Conservation (phyloP, 2,329 filamentous ascomycete genomes). For the Fusarium sp. region DNA sequence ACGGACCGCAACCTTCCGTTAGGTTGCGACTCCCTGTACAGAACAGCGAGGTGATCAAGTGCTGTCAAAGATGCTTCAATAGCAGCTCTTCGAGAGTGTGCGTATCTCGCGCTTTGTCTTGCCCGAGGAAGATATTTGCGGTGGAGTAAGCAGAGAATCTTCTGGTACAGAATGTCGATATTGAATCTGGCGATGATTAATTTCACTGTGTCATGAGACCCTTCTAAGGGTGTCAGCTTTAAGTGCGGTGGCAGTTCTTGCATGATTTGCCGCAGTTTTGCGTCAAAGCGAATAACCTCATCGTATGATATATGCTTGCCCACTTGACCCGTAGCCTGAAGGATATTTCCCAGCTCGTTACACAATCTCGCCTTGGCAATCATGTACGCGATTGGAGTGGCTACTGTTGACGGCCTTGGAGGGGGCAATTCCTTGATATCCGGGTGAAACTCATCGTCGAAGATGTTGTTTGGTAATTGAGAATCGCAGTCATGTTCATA, state of each 20-base stretch:
- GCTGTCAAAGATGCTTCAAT: slow-evolving; percentile 89
- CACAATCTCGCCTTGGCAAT: slow-evolving; percentile 77
- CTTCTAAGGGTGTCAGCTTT: slow-evolving; percentile 78
- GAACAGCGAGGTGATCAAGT: slow-evolving; percentile 78
- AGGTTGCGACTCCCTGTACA: slow-evolving; percentile 79
- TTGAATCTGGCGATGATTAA: slow-evolving; percentile 87
- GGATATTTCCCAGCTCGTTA: slow-evolving; percentile 75
- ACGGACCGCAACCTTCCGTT: slow-evolving; percentile 77
- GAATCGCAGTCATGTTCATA: slow-evolving; percentile 80
- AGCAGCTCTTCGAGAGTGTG: slow-evolving; percentile 83
- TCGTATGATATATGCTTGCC: slow-evolving; percentile 69
- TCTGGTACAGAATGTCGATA: slow-evolving; percentile 86
- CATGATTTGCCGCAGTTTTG: slow-evolving; percentile 68
- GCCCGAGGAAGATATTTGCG: slow-evolving; percentile 85
- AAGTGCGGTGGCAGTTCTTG: slow-evolving; percentile 82
- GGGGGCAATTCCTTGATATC: slow-evolving; percentile 74
- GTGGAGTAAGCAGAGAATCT: slow-evolving; percentile 89
- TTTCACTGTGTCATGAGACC: slow-evolving; percentile 82
- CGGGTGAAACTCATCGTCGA: slow-evolving; percentile 82
- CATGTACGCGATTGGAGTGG: slow-evolving; percentile 82
- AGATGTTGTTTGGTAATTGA: slow-evolving; percentile 78
- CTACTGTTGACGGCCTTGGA: slow-evolving; percentile 73
- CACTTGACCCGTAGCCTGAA: slow-evolving; percentile 71
- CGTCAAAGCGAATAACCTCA: slow-evolving; percentile 71
- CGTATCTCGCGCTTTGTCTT: slow-evolving; percentile 81